Evolutionary conservation across 2,329 filamentous ascomycete species (phyloP).

Genomic region (Phaeosphaeria sp.): DNA sequence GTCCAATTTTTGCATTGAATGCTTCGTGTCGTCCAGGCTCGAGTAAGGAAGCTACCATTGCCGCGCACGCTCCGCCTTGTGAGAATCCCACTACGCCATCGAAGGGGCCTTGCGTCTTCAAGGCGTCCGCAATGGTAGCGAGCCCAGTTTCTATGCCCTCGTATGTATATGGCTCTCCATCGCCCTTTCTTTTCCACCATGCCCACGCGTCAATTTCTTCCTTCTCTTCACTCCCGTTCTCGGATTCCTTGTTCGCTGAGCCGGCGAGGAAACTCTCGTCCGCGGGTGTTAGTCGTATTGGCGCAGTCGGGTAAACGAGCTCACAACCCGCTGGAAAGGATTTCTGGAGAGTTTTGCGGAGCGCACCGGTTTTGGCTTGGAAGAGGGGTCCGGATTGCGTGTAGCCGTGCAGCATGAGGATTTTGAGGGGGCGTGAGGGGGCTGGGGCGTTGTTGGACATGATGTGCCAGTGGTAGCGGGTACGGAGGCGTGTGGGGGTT

Average conservation of each 20-base stretch:
- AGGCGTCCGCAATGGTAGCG: conserved; percentile 59
- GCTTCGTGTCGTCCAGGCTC: conserved; percentile 61
- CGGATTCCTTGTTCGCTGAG: conserved; percentile 11
- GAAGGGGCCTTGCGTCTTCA: conserved; percentile 42
- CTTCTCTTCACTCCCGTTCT: conserved; percentile 44
- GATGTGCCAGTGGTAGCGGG: conserved; percentile 28
- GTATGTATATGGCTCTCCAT: conserved; percentile 62
- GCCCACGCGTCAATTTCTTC: conserved; percentile 73
- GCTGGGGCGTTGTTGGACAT: conserved; percentile 38
- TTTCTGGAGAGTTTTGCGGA: conserved; percentile 81
- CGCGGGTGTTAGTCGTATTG: conserved; percentile 49
- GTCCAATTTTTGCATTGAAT: conserved; percentile 52
- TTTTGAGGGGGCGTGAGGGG: conserved; percentile 48
- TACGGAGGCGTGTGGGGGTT: conserved; percentile 19
- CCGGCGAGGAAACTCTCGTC: conserved; percentile 61
- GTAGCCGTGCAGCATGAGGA: conserved; percentile 70
- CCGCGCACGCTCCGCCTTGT: conserved; percentile 63
- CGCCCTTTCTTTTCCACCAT: conserved; percentile 79
- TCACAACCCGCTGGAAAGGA: conserved; percentile 65
- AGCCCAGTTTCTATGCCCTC: conserved; percentile 74
- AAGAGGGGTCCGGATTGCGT: conserved; percentile 89
- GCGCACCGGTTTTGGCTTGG: conserved; percentile 83
- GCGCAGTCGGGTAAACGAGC: conserved; percentile 56
- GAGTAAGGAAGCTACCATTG: conserved; percentile 73
- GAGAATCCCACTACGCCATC: conserved; percentile 47